Base-by-base conservation (phyloP, 495 filamentous ascomycete genomes). In the Astrothelium macrocarpum region DNA sequence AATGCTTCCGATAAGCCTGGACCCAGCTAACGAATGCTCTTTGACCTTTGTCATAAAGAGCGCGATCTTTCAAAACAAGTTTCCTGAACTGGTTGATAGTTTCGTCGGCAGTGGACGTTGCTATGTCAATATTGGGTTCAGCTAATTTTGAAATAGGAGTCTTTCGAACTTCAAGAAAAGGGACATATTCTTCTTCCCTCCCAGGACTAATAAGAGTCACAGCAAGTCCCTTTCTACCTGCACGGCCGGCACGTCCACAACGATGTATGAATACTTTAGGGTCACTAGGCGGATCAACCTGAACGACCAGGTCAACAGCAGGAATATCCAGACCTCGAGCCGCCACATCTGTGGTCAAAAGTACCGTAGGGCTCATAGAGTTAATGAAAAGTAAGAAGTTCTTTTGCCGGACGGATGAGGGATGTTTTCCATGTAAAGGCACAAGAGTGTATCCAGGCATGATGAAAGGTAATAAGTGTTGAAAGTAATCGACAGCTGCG, bases 241-340 rank as follows among this genome's bases (percentile, higher is more conserved):
- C 94, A 45, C 94, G 84, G 0, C 92, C 94, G 1, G 95, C 91
- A 62, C 94, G 90, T 2, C 94, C 94, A 69, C 90, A 95, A 63
- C 94, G 86, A 76, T 98, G 94, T 61, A 98, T 86, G 74, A 97
- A 97, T 42, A 87, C 90, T 74, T 97, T 97, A 0, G 94, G 90
- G 71, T 97, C 93, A 32, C 84, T 87, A 0, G 94, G 94, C 0
- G 92, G 87, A 70, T 98, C 94, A 59, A 97, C 79, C 72, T 97
- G 93, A 2, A 97, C 81, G 32, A 97, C 93, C 7, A 97, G 82
- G 74, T 98, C 95, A 36, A 97, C 91, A 63, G 90, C 87, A 0
- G 95, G 94, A 65, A 98, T 95, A 70, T 98, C 94, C 18, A 98
- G 84, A 32, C 92, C 92, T 59, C 91, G 82, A 28, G 91, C 89